Percentiles rank a stretch among this genome's conserved stretches.
phyloP scores from a whole-genome alignment of 441 rosid genomes.

The Pelargonium australe region DNA sequence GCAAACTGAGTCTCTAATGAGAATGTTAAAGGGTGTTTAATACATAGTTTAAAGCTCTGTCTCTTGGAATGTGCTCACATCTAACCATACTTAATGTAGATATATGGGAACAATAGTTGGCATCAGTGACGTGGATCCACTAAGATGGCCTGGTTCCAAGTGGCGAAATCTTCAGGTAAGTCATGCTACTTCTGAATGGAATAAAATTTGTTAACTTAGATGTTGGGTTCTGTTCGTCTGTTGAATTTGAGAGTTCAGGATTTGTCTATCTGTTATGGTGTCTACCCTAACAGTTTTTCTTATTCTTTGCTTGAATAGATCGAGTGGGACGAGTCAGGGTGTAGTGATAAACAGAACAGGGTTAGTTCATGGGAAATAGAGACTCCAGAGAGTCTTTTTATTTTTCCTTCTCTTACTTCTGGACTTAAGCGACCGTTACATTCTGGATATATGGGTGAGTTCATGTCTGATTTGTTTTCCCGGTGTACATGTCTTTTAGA shows the following conservation, averaged over 20 bases:
- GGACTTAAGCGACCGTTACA: conserved; percentile 76
- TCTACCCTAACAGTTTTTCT: background rate
- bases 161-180: conserved; percentile 95
- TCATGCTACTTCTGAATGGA: background rate
- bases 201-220: too few relatives aligned
- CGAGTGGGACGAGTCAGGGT: conserved; percentile 99
- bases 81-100: conserved; percentile 29
- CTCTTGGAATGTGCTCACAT: background rate
- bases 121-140: conserved; percentile 79
- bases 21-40: too few relatives aligned
- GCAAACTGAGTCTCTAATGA: too few relatives aligned
- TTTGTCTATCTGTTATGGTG: background rate
- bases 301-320: conserved; percentile 34
- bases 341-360: conserved; percentile 79
- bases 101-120: conserved; percentile 95
- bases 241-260: background rate
- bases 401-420: conserved; percentile 87
- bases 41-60: background rate
- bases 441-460: conserved; percentile 62
- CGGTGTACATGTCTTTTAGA: background rate
- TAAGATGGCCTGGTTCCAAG: conserved; percentile 96
- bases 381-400: conserved; percentile 95
- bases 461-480: background rate
- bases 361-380: conserved; percentile 97
- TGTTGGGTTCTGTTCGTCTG: background rate